A percentile compares a stretch with the other conserved stretches of the same genome.
Evolutionary conservation across 371 early-diverging fungal genomes (phyloP).

Genomic region (Coemansia sp.): DNA sequence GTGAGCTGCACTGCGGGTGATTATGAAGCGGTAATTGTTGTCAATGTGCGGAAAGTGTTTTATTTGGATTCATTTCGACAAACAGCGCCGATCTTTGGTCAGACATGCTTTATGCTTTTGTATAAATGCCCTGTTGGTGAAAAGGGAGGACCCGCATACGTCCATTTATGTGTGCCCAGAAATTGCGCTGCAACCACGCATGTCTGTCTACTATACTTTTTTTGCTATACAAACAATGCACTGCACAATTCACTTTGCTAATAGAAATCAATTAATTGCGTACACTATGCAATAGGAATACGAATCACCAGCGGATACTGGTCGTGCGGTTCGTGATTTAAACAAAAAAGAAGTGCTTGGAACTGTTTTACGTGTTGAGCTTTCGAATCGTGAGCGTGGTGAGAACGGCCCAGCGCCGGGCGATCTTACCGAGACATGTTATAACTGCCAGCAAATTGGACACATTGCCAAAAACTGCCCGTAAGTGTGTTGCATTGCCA

Average conservation of each 20-base stretch:
- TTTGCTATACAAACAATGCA: background rate
- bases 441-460: conserved; percentile 27
- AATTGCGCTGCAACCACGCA: background rate
- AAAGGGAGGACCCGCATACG: background rate
- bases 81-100: background rate
- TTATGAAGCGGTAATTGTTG: background rate
- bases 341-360: conserved; percentile 15
- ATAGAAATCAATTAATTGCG: background rate
- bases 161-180: background rate
- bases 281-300: conserved; percentile 12
- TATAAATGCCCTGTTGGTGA: background rate
- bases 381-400: conserved; percentile 28
- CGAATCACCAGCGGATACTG: conserved; percentile 5
- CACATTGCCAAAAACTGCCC: conserved; percentile 38
- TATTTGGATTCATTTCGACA: background rate
- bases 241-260: background rate
- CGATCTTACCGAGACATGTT: conserved; percentile 26
- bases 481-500: conserved; percentile 7
- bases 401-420: conserved; percentile 25
- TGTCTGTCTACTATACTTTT: background rate
- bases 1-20: background rate
- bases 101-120: background rate
- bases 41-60: background rate
- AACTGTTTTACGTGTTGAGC: conserved; percentile 21
- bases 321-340: conserved; percentile 19